Percentiles rank a stretch among this genome's conserved stretches.
Conservation (phyloP, 345 rosid species). For the Populus deltoides region DNA sequence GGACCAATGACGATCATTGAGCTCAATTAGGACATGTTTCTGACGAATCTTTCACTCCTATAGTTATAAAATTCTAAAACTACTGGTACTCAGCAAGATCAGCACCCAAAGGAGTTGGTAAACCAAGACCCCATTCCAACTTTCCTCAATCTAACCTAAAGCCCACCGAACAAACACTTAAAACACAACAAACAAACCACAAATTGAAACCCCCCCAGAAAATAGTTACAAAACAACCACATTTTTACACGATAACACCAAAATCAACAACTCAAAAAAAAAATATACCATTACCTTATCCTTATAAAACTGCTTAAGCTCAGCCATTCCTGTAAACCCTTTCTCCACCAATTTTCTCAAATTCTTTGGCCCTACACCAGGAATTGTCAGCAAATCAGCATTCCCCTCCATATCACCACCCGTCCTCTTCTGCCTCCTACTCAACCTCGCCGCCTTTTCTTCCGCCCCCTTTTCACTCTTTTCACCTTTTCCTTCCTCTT, state of each 20-base stretch:
- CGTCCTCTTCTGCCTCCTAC: constrained; percentile 49
- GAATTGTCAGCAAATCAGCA: constrained; percentile 84
- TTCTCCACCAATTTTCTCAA: constrained; percentile 85
- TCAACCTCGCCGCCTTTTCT: constrained; percentile 42
- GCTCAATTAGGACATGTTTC: not conserved
- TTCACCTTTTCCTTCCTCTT: not conserved
- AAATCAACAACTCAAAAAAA: not conserved
- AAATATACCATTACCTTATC: constrained; percentile 59
- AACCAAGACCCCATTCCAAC: not conserved
- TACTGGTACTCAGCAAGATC: not conserved
- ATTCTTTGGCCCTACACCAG: constrained; percentile 92
- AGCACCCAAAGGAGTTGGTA: not conserved
- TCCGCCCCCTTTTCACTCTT: constrained; percentile 3
- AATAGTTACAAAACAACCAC: not conserved
- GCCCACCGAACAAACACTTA: not conserved
- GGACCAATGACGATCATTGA: not conserved
- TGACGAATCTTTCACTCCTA: not conserved
- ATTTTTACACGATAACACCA: not conserved
- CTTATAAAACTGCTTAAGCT: constrained; percentile 89
- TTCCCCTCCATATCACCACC: constrained; percentile 41
- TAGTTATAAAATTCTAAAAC: not conserved
- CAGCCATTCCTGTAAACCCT: constrained; percentile 80
- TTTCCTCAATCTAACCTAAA: not conserved
- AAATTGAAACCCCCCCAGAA: not conserved
- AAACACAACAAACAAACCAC: not conserved